phyloP scores from a whole-genome alignment of 345 rosid genomes.

The Euphorbia pulcherrima region DNA sequence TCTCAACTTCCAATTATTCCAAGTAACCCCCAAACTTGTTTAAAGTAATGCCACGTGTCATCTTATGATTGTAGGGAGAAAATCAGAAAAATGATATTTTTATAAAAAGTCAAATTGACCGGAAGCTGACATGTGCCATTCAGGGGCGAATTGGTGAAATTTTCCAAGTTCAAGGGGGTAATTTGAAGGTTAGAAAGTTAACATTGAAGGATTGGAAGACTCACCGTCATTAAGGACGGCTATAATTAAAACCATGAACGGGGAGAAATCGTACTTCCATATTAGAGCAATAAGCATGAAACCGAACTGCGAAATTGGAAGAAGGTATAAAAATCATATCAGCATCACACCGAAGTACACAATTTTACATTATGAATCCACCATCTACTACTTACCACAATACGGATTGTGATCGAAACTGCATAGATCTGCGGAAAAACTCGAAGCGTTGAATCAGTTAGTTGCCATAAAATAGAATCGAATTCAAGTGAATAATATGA shows the following conservation, averaged over 20 bases:
- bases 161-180: no score
- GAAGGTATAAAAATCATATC: background rate
- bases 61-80: no score
- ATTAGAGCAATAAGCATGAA: conserved; percentile 32
- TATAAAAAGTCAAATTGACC: no score
- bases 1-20: no score
- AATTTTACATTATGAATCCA: no score
- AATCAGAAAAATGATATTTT: no score
- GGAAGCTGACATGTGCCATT: no score
- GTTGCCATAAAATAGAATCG: background rate
- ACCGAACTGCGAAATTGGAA: conserved; percentile 25
- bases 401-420: conserved; percentile 36
- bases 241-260: conserved; percentile 37
- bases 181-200: no score
- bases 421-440: conserved; percentile 29
- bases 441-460: background rate
- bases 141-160: no score
- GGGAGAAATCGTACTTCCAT: conserved; percentile 32
- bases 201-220: no score
- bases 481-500: background rate
- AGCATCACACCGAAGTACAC: background rate
- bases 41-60: no score
- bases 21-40: no score
- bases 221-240: conserved; percentile 33
- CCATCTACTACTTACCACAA: conserved; percentile 21